A percentile compares a stretch with the other conserved stretches of the same genome.
Evolutionary conservation across 345 rosid genomes (phyloP).

Genomic region (Hevea brasiliensis): DNA sequence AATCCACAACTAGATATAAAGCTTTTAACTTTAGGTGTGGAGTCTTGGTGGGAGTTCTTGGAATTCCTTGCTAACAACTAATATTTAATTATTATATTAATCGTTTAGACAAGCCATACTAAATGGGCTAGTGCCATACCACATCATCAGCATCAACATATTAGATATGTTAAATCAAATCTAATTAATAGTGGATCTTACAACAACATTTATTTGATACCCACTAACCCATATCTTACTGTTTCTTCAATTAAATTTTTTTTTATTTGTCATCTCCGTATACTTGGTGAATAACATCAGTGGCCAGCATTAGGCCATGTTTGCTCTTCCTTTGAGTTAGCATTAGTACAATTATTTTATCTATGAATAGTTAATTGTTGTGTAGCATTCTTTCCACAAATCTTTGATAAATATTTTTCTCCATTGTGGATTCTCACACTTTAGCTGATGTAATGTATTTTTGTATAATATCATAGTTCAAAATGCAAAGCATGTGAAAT

Average conservation of each 20-base stretch:
- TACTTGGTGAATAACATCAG: too few relatives aligned
- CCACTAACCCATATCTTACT: conserved; percentile 3
- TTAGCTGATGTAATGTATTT: too few relatives aligned
- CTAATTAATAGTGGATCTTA: conserved; percentile 8
- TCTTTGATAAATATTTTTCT: background rate
- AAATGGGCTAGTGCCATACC: conserved; percentile 12
- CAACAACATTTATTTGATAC: conserved; percentile 6
- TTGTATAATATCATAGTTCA: background rate
- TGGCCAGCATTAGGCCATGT: conserved; percentile 8
- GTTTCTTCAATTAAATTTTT: background rate
- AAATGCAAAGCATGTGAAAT: background rate
- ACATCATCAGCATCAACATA: background rate
- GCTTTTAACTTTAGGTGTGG: conserved; percentile 25
- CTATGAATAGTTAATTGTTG: too few relatives aligned
- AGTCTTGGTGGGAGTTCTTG: conserved; percentile 12
- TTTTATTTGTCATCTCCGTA: too few relatives aligned
- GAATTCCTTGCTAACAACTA: too few relatives aligned
- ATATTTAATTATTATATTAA: too few relatives aligned
- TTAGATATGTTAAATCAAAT: conserved; percentile 8
- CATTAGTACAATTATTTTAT: too few relatives aligned
- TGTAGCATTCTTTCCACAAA: background rate
- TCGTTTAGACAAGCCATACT: background rate
- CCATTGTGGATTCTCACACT: background rate
- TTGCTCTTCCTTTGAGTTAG: background rate
- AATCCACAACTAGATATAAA: conserved; percentile 21